Evolutionary conservation across 352 stramenopile species (phyloP), one percentile per base, ranked within the genome.

Genomic region (Phytophthora fragariae): DNA sequence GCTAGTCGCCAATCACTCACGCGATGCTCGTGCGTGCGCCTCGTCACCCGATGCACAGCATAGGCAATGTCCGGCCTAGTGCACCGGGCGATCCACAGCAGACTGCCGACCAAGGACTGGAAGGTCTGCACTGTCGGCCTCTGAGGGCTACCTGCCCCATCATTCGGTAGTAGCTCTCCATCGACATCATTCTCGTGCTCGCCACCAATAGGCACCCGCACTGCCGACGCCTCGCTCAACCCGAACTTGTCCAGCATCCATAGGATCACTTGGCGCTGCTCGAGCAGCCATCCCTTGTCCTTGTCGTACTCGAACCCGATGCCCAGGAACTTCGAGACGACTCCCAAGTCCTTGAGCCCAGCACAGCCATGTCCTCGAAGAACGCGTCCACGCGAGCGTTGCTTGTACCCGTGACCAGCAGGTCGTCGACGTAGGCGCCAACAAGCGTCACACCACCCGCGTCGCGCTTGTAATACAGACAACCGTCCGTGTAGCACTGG

Each of bases 1-100:
- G 66, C 62, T 4, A 74, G 17, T 8, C 49, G 55, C 57, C 54
- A 77, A 33, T 82, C 65, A 2, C 10, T 11, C 1, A 53, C 44
- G 0, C 46, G 63, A 0, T 62, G 72, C 17, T 55, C 49, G 37
- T 82, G 78, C 3, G 62, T 31, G 1, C 27, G 52, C 5, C 75
- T 33, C 0, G 72, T 76, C 29, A 62, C 73, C 10, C 47, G 12
- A 19, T 85, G 65, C 14, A 81, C 62, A 0, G 74, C 64, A 46
- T 68, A 78, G 0, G 69, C 15, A 5, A 84, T 81, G 59, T 77
- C 79, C 0, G 70, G 71, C 8, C 74, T 17, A 2, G 73, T 83
- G 56, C 70, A 85, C 5, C 75, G n/a, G 2, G 75, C 27, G 5
- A 77, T 68, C 74, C 77, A 87, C 1, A 84, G 53, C 19, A 87